Conservation (phyloP, 2,329 filamentous ascomycete species). For the Tricladium varicosporioides region DNA sequence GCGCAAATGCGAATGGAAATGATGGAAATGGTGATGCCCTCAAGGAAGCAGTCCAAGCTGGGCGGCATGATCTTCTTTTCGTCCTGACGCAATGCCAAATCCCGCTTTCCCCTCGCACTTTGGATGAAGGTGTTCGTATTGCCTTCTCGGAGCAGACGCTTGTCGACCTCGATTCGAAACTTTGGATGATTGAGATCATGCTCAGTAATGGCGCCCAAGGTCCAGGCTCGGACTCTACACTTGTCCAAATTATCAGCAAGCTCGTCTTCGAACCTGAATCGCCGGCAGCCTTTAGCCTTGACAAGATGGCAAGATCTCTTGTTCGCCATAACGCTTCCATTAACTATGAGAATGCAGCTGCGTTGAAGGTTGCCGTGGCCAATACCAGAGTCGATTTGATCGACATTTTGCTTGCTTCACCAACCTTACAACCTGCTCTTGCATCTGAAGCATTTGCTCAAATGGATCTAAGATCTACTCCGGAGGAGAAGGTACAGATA, state of each 20-base stretch:
- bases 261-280: background rate
- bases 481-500: background rate
- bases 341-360: background rate
- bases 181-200: slow-evolving; percentile 2
- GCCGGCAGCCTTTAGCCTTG: background rate
- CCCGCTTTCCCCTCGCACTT: background rate
- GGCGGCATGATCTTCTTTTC: background rate
- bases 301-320: background rate
- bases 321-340: background rate
- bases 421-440: background rate
- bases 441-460: slow-evolving; percentile 3
- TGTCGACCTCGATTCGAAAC: background rate
- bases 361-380: background rate
- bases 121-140: slow-evolving; percentile 7
- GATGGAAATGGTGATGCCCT: slow-evolving; percentile 6
- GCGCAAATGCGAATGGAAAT: slow-evolving; percentile 7
- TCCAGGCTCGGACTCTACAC: background rate
- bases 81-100: slow-evolving; percentile 6
- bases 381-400: slow-evolving; percentile 6
- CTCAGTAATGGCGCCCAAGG: slow-evolving; percentile 1
- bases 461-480: slow-evolving; percentile 2
- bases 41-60: slow-evolving; percentile 5
- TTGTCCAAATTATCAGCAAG: background rate
- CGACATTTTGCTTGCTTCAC: background rate
- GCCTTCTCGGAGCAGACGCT: slow-evolving; percentile 1